Percentiles rank a stretch among this genome's conserved stretches.
Conservation (phyloP, 768 basidiomycete species). For the Lactifluus subvellereus region DNA sequence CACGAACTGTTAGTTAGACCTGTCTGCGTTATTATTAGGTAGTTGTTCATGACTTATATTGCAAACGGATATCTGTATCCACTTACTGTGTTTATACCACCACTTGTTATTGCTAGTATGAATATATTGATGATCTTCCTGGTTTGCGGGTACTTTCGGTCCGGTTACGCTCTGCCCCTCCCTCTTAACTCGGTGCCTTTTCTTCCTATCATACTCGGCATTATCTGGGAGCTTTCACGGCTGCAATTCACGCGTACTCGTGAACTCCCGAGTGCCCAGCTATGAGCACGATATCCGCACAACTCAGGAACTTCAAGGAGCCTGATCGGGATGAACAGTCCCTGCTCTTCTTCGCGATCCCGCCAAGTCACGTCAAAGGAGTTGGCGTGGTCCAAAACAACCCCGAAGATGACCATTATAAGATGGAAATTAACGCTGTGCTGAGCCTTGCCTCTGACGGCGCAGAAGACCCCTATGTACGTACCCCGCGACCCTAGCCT, state of each 20-base stretch:
- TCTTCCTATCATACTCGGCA: neutral
- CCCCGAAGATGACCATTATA: slow-evolving; percentile 43
- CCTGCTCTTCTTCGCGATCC: slow-evolving; percentile 83
- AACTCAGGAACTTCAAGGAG: slow-evolving; percentile 88
- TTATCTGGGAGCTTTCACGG: neutral
- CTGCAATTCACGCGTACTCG: neutral
- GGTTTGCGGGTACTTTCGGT: neutral
- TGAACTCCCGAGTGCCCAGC: neutral
- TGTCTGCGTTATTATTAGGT: neutral
- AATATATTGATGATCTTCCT: neutral
- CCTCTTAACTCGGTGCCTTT: neutral
- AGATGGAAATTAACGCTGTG: slow-evolving; percentile 87
- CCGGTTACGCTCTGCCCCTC: neutral
- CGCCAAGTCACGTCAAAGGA: slow-evolving; percentile 34
- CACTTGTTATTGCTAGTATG: slow-evolving; percentile 4
- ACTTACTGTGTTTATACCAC: slow-evolving; percentile 2
- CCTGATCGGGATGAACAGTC: slow-evolving; percentile 83
- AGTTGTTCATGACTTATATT: neutral
- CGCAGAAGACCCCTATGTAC: slow-evolving; percentile 88
- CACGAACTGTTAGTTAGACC: neutral
- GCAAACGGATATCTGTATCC: neutral
- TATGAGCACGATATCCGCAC: slow-evolving; percentile 82
- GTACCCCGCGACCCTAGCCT: neutral
- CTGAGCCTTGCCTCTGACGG: slow-evolving; percentile 71
- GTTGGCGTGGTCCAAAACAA: slow-evolving; percentile 25